Conservation (phyloP, 2,329 filamentous ascomycete genomes). For the Trichoderma simmonsii region DNA sequence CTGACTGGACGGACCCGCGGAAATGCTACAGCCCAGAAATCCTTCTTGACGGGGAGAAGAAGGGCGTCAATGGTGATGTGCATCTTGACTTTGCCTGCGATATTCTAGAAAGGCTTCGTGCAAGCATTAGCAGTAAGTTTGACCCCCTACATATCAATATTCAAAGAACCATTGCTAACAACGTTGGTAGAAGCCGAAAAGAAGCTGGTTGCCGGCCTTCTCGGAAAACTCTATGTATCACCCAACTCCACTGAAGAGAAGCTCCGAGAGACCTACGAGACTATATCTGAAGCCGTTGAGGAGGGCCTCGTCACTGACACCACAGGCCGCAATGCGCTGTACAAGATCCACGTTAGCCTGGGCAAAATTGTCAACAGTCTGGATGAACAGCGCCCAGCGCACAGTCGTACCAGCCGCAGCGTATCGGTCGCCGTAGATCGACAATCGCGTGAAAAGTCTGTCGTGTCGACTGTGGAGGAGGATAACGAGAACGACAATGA, state of each 20-base stretch:
- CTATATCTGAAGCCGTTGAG: slow-evolving; percentile 61
- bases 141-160: neutral
- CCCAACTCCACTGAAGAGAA: slow-evolving; percentile 60
- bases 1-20: slow-evolving; percentile 93
- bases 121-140: slow-evolving; percentile 63
- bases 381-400: slow-evolving; percentile 41
- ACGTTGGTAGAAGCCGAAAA: slow-evolving; percentile 69
- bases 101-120: slow-evolving; percentile 70
- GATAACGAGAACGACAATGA: slow-evolving; percentile 25
- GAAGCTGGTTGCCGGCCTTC: slow-evolving; percentile 72
- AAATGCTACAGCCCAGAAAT: slow-evolving; percentile 61
- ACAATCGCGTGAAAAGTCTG: slow-evolving; percentile 37
- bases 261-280: slow-evolving; percentile 55
- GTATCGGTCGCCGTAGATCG: slow-evolving; percentile 38
- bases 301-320: slow-evolving; percentile 58
- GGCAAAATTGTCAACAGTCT: slow-evolving; percentile 65
- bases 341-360: slow-evolving; percentile 64
- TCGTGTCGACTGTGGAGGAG: slow-evolving; percentile 41
- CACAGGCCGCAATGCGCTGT: slow-evolving; percentile 60
- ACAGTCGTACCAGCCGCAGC: slow-evolving; percentile 44
- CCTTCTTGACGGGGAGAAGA: slow-evolving; percentile 56
- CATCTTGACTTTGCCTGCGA: slow-evolving; percentile 76
- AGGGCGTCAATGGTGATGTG: slow-evolving; percentile 68
- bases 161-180: slow-evolving; percentile 28
- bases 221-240: slow-evolving; percentile 79